Conservation (phyloP, 2,329 filamentous ascomycete genomes). For the Scopulariopsis brevicaulis region DNA sequence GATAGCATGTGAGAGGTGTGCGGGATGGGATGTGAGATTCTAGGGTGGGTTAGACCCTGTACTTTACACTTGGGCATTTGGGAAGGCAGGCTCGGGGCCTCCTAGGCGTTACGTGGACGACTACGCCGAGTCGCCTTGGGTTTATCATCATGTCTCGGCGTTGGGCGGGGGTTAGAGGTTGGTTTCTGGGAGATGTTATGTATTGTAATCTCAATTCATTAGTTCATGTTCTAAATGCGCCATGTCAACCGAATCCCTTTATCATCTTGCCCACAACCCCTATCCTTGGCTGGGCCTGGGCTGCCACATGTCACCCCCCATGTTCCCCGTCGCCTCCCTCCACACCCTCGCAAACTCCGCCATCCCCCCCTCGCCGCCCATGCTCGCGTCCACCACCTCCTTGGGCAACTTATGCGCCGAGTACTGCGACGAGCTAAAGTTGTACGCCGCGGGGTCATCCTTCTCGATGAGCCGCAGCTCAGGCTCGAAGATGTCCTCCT, state of each 20-base stretch:
- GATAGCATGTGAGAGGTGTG: no score
- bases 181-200: background rate
- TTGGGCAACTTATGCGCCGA: constrained; percentile 92
- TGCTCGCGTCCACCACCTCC: constrained; percentile 70
- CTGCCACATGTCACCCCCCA: constrained; percentile 27
- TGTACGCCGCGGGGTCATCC: constrained; percentile 81
- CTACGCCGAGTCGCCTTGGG: background rate
- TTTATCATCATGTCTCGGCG: background rate
- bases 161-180: background rate
- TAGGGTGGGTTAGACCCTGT: no score
- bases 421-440: constrained; percentile 76
- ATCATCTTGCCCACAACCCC: background rate
- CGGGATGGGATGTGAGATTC: no score
- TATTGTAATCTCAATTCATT: background rate
- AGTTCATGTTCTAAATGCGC: no score
- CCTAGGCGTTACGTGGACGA: background rate
- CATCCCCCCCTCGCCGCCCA: constrained; percentile 62
- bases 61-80: background rate
- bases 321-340: constrained; percentile 44
- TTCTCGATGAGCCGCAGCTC: constrained; percentile 75
- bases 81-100: background rate
- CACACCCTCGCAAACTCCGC: constrained; percentile 70
- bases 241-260: background rate
- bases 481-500: constrained; percentile 37
- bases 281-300: constrained; percentile 9